These are phyloP conservation scores for Pezicula rhizophila DNA, from an alignment of 2,329 filamentous ascomycete species.

Conservation along the genomic window DNA sequence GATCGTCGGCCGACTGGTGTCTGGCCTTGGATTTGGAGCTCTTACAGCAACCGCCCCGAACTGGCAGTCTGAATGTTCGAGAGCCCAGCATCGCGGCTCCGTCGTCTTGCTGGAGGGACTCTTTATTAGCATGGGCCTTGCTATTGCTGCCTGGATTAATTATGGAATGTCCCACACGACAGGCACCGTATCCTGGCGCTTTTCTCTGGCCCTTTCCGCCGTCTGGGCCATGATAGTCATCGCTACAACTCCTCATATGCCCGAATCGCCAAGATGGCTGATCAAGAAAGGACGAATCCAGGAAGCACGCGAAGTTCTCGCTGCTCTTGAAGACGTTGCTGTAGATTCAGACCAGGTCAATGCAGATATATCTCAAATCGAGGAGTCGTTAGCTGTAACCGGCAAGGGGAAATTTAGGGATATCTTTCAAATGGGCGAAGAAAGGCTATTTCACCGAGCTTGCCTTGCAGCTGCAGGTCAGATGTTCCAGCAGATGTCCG, in stretches of 20 bases:
- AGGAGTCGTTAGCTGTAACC: constrained; percentile 47
- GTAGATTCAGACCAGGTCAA: constrained; percentile 17
- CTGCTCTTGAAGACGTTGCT: constrained; percentile 33
- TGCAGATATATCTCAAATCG: constrained; percentile 34
- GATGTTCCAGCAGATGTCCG: constrained; percentile 40
- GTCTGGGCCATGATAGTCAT: constrained; percentile 51
- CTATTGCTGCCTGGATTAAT: constrained; percentile 53
- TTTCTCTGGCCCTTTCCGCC: constrained; percentile 50
- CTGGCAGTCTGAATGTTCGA: constrained; percentile 53
- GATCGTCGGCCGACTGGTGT: constrained; percentile 32
- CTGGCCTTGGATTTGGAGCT: constrained; percentile 27
- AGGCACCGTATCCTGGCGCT: constrained; percentile 45
- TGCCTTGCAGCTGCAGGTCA: constrained; percentile 39
- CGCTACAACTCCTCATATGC: constrained; percentile 26
- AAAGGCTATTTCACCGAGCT: constrained; percentile 43
- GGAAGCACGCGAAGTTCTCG: constrained; percentile 29
- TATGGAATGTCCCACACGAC: constrained; percentile 41
- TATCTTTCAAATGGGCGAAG: constrained; percentile 40
- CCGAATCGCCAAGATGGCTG: constrained; percentile 31
- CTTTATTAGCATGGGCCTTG: constrained; percentile 47
- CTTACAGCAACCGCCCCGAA: constrained; percentile 40
- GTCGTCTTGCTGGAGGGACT: constrained; percentile 52
- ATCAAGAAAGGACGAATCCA: constrained; percentile 24
- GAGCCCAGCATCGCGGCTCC: constrained; percentile 46
- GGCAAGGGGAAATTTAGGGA: constrained; percentile 38